These are phyloP conservation scores for Podosphaera xanthii DNA, from an alignment of 2,329 filamentous ascomycete genomes.

Conservation along the genomic window DNA sequence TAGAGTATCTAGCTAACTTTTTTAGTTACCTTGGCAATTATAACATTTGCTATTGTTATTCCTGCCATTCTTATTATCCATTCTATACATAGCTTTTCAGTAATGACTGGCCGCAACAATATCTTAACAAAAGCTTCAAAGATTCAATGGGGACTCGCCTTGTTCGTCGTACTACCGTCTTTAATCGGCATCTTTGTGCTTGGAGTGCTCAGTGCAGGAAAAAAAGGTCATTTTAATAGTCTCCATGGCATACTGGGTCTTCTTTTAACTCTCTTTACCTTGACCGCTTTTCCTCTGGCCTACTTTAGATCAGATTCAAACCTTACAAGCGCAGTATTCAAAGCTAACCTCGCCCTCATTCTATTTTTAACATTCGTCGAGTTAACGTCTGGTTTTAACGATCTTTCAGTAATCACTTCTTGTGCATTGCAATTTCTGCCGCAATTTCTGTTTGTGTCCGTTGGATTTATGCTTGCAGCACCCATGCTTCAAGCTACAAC, in stretches of 20 bases:
- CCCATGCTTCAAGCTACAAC: not conserved
- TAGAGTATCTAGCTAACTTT: not conserved
- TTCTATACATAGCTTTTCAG: conserved; percentile 2
- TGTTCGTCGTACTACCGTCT: conserved; percentile 1
- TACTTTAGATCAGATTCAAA: not conserved
- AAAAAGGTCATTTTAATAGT: conserved; percentile 2
- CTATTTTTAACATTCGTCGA: not conserved
- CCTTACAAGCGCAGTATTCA: not conserved
- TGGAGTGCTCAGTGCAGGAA: conserved; percentile 2
- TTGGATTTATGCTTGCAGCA: conserved; percentile 1
- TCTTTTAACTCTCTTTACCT: not conserved
- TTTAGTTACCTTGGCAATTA: conserved; percentile 1
- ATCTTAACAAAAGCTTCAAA: conserved; percentile 1
- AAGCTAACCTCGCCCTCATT: not conserved
- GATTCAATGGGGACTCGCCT: conserved; percentile 1
- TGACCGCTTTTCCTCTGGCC: not conserved
- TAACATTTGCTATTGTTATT: conserved; percentile 1
- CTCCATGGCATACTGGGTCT: conserved; percentile 3
- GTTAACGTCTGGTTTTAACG: conserved; percentile 1
- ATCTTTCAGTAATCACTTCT: conserved; percentile 1
- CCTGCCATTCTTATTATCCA: conserved; percentile 1
- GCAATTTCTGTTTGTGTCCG: not conserved
- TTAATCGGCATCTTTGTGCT: not conserved
- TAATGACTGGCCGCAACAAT: conserved; percentile 1
- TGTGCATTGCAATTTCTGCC: conserved; percentile 2